Percentiles rank a stretch among this genome's conserved stretches.
These are phyloP conservation scores for Starmerella lactis-condensi DNA, from an alignment of 805 yeast genomes.

Conservation along the genomic window DNA sequence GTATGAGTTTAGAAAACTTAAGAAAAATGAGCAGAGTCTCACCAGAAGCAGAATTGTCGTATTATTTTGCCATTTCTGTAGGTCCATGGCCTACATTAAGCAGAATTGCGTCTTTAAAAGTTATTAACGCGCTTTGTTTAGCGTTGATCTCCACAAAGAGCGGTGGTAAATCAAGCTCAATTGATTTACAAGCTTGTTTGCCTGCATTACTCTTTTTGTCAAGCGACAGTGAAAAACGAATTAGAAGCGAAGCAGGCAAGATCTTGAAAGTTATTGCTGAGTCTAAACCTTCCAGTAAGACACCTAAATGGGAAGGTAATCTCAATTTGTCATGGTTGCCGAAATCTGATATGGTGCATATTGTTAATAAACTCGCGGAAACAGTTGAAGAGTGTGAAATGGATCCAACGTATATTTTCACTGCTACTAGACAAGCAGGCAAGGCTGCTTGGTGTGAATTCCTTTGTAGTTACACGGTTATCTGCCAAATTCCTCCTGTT, in stretches of 20 bases:
- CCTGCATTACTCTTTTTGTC: conserved; percentile 22
- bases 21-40: conserved; percentile 11
- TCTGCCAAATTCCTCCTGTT: conserved; percentile 34
- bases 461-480: conserved; percentile 16
- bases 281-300: conserved; percentile 14
- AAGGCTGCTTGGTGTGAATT: conserved; percentile 18
- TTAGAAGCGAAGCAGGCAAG: conserved; percentile 20
- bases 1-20: conserved; percentile 8
- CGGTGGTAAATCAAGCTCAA: conserved; percentile 6
- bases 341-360: conserved; percentile 41
- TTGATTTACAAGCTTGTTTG: conserved; percentile 23
- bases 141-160: conserved; percentile 7
- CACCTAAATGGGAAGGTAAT: conserved; percentile 9
- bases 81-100: conserved; percentile 23
- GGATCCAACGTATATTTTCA: conserved; percentile 32
- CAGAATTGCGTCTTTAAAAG: conserved; percentile 21
- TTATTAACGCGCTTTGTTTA: conserved; percentile 10
- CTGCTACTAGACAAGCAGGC: conserved; percentile 20
- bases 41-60: conserved; percentile 19
- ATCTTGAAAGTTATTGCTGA: conserved; percentile 9
- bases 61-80: conserved; percentile 23
- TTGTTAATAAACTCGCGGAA: conserved; percentile 27
- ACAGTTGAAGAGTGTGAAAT: conserved; percentile 29
- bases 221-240: conserved; percentile 20
- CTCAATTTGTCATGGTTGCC: conserved; percentile 30